These are phyloP conservation scores for Cyathus striatus DNA, from an alignment of 768 basidiomycete species.

Conservation along the genomic window DNA sequence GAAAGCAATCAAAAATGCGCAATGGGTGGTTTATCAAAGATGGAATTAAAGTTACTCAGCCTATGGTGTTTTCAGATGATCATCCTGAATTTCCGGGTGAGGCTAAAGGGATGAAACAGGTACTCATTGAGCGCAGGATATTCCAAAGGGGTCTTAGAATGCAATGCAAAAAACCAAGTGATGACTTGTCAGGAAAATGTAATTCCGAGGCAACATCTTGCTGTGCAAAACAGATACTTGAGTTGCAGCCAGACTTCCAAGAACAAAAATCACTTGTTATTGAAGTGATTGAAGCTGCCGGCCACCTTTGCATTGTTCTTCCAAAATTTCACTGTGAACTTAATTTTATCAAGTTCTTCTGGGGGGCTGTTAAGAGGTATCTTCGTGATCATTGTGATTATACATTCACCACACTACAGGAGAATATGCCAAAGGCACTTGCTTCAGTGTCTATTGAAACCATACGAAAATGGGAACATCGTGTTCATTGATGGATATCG, in stretches of 20 bases:
- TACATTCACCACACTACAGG: neutral
- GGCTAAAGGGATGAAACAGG: constrained; percentile 16
- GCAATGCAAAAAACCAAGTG: constrained; percentile 18
- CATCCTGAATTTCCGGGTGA: constrained; percentile 21
- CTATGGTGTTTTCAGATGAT: constrained; percentile 28
- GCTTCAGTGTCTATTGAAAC: constrained; percentile 11
- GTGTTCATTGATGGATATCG: constrained; percentile 17
- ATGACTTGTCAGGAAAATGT: too few relatives aligned
- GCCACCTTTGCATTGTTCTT: constrained; percentile 15
- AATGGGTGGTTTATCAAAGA: constrained; percentile 24
- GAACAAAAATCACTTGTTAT: constrained; percentile 15
- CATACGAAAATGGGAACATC: constrained; percentile 24
- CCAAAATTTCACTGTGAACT: constrained; percentile 13
- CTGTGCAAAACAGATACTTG: constrained; percentile 14
- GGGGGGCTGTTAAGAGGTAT: neutral
- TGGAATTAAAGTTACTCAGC: constrained; percentile 18
- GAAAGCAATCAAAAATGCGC: constrained; percentile 28
- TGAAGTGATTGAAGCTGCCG: constrained; percentile 13
- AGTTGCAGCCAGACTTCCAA: constrained; percentile 14
- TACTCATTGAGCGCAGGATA: constrained; percentile 11
- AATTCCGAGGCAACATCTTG: constrained; percentile 4
- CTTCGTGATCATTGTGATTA: neutral
- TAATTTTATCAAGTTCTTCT: constrained; percentile 6
- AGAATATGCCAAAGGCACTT: constrained; percentile 4
- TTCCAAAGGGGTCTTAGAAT: constrained; percentile 7